These are phyloP conservation scores for Cicer bijugum DNA, from an alignment of 306 rosid genomes.

Conservation along the genomic window DNA sequence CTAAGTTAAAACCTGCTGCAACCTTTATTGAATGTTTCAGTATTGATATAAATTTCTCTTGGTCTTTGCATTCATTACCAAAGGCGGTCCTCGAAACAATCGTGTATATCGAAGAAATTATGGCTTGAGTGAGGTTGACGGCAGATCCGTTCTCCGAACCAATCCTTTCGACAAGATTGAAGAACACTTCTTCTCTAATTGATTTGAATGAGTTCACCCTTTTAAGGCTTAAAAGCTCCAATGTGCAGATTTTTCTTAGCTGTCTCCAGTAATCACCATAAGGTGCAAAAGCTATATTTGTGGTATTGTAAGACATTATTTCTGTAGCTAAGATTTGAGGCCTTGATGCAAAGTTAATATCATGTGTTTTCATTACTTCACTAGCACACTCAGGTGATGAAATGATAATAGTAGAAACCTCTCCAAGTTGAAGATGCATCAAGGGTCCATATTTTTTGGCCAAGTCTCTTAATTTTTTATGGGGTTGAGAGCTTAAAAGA, in stretches of 20 bases:
- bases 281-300: slow-evolving; percentile 36
- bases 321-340: slow-evolving; percentile 27
- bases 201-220: slow-evolving; percentile 38
- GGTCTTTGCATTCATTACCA: slow-evolving; percentile 44
- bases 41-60: slow-evolving; percentile 18
- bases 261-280: slow-evolving; percentile 51
- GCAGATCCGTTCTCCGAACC: slow-evolving; percentile 30
- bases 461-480: slow-evolving; percentile 48
- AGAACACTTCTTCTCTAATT: slow-evolving; percentile 47
- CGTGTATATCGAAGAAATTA: neutral
- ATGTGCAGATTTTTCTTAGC: slow-evolving; percentile 37
- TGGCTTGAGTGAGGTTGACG: slow-evolving; percentile 45
- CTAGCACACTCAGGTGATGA: slow-evolving; percentile 51
- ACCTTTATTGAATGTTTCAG: neutral
- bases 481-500: slow-evolving; percentile 27
- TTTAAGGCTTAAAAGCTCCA: slow-evolving; percentile 48
- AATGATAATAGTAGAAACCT: slow-evolving; percentile 45
- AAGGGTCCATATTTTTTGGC: slow-evolving; percentile 51
- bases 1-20: slow-evolving; percentile 33
- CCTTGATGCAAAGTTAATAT: slow-evolving; percentile 46
- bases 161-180: slow-evolving; percentile 33
- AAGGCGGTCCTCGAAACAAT: slow-evolving; percentile 47
- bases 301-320: slow-evolving; percentile 38
- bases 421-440: slow-evolving; percentile 56
- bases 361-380: slow-evolving; percentile 52